Percentiles rank a stretch among this genome's conserved stretches.
Conservation (phyloP, 768 basidiomycete species). For the Suillus weaverae region DNA sequence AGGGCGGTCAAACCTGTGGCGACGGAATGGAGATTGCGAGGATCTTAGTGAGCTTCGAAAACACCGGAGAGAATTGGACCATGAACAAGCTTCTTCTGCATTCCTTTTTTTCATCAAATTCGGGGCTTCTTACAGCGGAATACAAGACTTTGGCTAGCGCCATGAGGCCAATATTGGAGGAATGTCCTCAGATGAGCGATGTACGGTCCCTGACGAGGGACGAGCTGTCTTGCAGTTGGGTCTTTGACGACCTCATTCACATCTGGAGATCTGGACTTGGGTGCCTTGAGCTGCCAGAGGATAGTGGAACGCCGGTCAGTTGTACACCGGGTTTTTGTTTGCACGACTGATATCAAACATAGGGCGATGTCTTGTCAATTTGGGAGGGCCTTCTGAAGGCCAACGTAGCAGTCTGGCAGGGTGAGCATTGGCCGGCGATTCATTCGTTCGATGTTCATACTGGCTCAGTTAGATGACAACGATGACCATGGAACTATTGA, state of each 20-base stretch:
- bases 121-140: conserved; percentile 56
- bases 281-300: conserved; percentile 46
- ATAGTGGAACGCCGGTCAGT: conserved; percentile 52
- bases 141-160: conserved; percentile 45
- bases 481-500: conserved; percentile 40
- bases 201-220: conserved; percentile 56
- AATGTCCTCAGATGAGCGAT: conserved; percentile 53
- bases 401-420: conserved; percentile 46
- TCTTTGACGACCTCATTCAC: conserved; percentile 51
- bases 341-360: conserved; percentile 8
- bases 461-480: conserved; percentile 37
- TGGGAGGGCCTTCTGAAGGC: conserved; percentile 60
- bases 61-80: conserved; percentile 42
- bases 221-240: conserved; percentile 54
- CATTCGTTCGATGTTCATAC: conserved; percentile 11
- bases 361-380: conserved; percentile 50
- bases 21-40: conserved; percentile 57
- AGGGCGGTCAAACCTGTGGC: conserved; percentile 48
- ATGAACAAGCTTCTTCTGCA: conserved; percentile 48
- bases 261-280: conserved; percentile 53
- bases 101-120: conserved; percentile 54
- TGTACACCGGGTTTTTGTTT: background rate
- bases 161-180: conserved; percentile 54
- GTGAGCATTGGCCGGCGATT: conserved; percentile 30
- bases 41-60: conserved; percentile 38